A percentile compares a stretch with the other conserved stretches of the same genome.
Conservation (phyloP, 1,139 yeast species). For the Candida sojae region DNA sequence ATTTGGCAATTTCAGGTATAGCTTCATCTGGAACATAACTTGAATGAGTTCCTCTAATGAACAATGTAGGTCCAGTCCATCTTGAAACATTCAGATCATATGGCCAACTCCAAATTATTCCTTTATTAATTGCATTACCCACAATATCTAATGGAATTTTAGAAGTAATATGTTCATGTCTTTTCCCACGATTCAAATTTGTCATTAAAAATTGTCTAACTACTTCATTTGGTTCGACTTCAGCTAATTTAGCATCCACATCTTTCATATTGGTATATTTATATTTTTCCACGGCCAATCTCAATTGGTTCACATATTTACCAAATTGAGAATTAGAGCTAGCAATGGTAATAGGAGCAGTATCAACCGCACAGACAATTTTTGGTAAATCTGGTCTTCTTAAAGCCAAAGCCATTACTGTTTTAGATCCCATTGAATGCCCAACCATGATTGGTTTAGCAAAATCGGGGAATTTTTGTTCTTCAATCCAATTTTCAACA, state of each 20-base stretch:
- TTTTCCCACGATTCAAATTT: constrained; percentile 55
- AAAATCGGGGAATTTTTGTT: constrained; percentile 32
- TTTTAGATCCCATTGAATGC: constrained; percentile 97
- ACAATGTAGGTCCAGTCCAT: constrained; percentile 73
- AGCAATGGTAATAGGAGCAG: constrained; percentile 75
- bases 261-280: constrained; percentile 57
- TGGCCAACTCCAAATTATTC: constrained; percentile 78
- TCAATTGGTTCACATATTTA: constrained; percentile 64
- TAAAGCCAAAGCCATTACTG: constrained; percentile 85
- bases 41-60: constrained; percentile 79
- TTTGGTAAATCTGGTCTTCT: constrained; percentile 65
- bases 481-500: constrained; percentile 68
- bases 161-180: constrained; percentile 36
- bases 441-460: constrained; percentile 71
- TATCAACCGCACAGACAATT: constrained; percentile 78
- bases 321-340: constrained; percentile 60
- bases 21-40: constrained; percentile 85
- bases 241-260: constrained; percentile 64
- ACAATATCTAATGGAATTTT: constrained; percentile 73
- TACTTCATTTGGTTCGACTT: constrained; percentile 58
- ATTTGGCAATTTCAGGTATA: constrained; percentile 70
- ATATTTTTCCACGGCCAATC: constrained; percentile 48
- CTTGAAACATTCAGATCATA: constrained; percentile 54
- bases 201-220: constrained; percentile 78
- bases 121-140: constrained; percentile 61